Conservation (phyloP, 129 eudicot species). For the Centaurea solstitialis region DNA sequence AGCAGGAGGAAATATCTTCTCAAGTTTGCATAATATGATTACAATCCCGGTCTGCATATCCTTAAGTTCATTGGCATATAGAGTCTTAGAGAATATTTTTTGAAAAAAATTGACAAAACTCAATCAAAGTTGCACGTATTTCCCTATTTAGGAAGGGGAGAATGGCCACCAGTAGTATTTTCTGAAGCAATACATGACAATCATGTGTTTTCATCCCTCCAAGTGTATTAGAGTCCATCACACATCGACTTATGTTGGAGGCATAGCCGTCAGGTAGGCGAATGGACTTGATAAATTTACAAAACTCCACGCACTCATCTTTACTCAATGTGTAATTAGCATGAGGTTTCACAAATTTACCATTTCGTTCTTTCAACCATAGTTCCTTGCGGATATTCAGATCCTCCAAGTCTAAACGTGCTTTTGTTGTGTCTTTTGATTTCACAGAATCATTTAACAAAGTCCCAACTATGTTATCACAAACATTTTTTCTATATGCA, state of each 20-base stretch:
- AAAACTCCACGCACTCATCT: conserved; percentile 6
- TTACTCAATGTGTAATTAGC: neutral
- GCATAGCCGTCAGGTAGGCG: conserved; percentile 13
- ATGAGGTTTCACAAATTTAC: neutral
- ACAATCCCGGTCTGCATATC: neutral
- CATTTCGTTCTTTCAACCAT: neutral
- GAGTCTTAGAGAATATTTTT: conserved; percentile 3
- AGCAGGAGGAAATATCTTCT: conserved; percentile 18
- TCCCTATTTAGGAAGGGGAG: neutral
- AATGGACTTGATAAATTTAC: neutral
- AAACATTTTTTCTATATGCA: conserved; percentile 2
- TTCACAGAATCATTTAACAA: conserved; percentile 14
- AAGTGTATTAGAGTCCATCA: neutral
- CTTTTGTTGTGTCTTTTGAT: conserved; percentile 14
- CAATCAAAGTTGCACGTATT: conserved; percentile 3
- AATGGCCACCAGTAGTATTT: neutral
- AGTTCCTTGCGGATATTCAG: neutral
- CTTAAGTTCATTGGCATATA: conserved; percentile 5
- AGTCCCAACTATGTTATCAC: conserved; percentile 15
- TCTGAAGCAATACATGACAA: neutral
- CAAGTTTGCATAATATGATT: conserved; percentile 14
- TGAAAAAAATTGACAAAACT: conserved; percentile 12
- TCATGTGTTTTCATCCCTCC: conserved; percentile 14
- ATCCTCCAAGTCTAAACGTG: conserved; percentile 12
- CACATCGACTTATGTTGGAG: conserved; percentile 1